Percentiles rank a stretch among this genome's conserved stretches.
These are phyloP conservation scores for Cercospora sp. DNA, from an alignment of 2,329 filamentous ascomycete genomes.

Conservation along the genomic window DNA sequence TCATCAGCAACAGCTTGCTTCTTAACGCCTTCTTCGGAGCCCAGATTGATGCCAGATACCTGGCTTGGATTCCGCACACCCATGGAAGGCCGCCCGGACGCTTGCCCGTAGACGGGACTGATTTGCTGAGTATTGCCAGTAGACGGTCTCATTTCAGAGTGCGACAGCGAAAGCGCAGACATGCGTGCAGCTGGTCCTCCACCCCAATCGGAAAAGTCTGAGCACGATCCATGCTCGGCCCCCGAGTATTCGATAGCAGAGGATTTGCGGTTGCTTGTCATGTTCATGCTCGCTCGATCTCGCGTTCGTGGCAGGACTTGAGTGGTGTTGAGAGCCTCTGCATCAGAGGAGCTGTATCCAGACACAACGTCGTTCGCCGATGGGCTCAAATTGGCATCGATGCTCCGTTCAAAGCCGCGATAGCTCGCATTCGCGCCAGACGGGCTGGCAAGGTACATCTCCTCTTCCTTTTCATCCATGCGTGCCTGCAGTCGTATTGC, in stretches of 20 bases:
- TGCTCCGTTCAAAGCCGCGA: constrained; percentile 44
- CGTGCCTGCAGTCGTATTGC: constrained; percentile 76
- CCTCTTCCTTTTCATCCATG: constrained; percentile 85
- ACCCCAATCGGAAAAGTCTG: constrained; percentile 69
- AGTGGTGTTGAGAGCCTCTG: constrained; percentile 36
- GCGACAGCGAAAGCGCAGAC: constrained; percentile 38
- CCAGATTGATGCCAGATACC: constrained; percentile 54
- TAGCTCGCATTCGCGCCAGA: constrained; percentile 53
- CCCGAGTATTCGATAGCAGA: constrained; percentile 65
- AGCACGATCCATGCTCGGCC: constrained; percentile 73
- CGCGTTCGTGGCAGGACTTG: constrained; percentile 32
- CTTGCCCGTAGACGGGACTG: constrained; percentile 42
- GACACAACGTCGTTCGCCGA: constrained; percentile 26
- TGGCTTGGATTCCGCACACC: constrained; percentile 61
- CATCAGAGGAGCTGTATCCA: constrained; percentile 51
- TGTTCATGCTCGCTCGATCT: constrained; percentile 34
- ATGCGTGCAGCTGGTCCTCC: constrained; percentile 34
- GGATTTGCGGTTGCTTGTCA: constrained; percentile 50
- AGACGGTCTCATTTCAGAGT: constrained; percentile 37
- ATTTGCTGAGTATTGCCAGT: constrained; percentile 35
- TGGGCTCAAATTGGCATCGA: constrained; percentile 31
- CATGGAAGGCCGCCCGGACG: constrained; percentile 29
- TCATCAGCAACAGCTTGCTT: constrained; percentile 47
- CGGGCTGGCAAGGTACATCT: constrained; percentile 73
- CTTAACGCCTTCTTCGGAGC: constrained; percentile 38